These are phyloP conservation scores for Sporothrix brasiliensis DNA, from an alignment of 2,329 filamentous ascomycete species.

Conservation along the genomic window DNA sequence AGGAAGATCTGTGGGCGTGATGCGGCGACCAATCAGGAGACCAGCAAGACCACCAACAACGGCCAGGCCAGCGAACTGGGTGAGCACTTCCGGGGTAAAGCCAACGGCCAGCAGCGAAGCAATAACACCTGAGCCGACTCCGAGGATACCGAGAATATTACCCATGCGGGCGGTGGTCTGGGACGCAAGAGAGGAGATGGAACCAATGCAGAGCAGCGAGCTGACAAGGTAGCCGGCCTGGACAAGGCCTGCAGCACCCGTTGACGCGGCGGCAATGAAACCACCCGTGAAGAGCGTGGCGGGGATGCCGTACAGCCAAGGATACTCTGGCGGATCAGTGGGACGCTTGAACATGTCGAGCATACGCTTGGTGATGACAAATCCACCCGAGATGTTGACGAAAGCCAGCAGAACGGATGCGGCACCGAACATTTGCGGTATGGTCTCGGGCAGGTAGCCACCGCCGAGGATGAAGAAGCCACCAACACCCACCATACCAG, in stretches of 20 bases:
- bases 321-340: conserved; percentile 85
- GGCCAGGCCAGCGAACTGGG: conserved; percentile 78
- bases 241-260: conserved; percentile 80
- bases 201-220: conserved; percentile 82
- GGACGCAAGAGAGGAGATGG: conserved; percentile 77
- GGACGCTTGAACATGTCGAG: conserved; percentile 88
- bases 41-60: conserved; percentile 68
- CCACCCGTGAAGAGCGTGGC: conserved; percentile 77
- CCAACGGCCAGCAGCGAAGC: conserved; percentile 81
- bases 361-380: conserved; percentile 92
- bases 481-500: conserved; percentile 85
- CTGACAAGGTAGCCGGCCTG: conserved; percentile 87
- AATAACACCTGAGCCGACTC: conserved; percentile 79
- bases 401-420: conserved; percentile 81
- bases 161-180: conserved; percentile 82
- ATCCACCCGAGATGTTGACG: conserved; percentile 85
- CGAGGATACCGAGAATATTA: conserved; percentile 83
- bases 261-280: conserved; percentile 76
- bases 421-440: conserved; percentile 78
- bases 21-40: conserved; percentile 78
- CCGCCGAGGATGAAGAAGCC: conserved; percentile 88
- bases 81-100: conserved; percentile 75
- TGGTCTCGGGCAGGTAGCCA: conserved; percentile 73
- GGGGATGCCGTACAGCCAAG: conserved; percentile 81
- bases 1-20: conserved; percentile 84